Evolutionary conservation across 768 basidiomycete genomes (phyloP), one percentile per base, ranked within the genome.

Genomic region (Clitopilus hobsonii): DNA sequence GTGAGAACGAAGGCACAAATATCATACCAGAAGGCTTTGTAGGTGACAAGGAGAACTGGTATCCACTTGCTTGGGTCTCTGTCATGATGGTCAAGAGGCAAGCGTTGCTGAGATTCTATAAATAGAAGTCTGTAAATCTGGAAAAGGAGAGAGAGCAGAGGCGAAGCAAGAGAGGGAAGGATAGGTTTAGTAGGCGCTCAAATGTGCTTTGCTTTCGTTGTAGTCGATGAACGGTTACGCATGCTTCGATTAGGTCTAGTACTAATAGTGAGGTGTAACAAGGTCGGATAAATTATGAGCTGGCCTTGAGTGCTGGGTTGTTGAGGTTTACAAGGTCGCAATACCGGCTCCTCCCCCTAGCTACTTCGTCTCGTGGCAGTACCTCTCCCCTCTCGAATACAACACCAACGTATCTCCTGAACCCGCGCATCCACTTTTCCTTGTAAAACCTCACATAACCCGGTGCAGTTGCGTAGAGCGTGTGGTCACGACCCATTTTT

Each of bases 361-460:
- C 64, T 0, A 73, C 68, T 65, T 91, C 89, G 65, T 97, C 86
- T 51, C 95, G 80, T 4, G 97, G 97, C 18, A 99, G 80, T 56
- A 77, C 83, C 64, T 99, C 94, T 27, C 91, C 91, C 51, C 85
- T 84, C 49, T 85, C 79, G 24, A 89, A 77, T 6, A 91, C 92
- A 28, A 99, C 78, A 25, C 97, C 97, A 47, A 98, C 79, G 62
- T 81, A 93, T 63, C 83, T 85, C 51, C 91, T 83, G 61, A 89
- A 84, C 49, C 83, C 80, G 25, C 84, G 78, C 76, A 85, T 79
- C 74, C 83, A 85, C 55, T 86, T 88, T 67, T 84, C 75, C 69
- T 85, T 88, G 84, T 97, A 99, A 73, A 94, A 98, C 38, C 94
- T 91, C 32, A 99, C 91, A 65, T 83, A 94, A 11, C 97, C 97